Evolutionary conservation across 257 asterid species (phyloP).

Genomic region (Mitragyna speciosa): DNA sequence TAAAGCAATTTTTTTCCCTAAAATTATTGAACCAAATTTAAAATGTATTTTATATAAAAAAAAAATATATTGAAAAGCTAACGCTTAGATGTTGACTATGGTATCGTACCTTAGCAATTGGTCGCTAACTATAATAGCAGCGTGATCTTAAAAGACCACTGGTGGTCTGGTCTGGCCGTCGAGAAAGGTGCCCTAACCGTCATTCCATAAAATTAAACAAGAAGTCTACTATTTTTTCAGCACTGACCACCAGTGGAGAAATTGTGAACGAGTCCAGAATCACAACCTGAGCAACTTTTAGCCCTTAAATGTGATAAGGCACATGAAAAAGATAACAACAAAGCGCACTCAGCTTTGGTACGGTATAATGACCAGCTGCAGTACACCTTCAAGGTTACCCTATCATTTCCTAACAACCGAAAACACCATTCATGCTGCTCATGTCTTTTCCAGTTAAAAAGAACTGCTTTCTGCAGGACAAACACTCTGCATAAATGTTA

Average conservation of each 20-base stretch:
- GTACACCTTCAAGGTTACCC: neutral
- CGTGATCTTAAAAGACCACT: no score
- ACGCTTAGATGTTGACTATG: no score
- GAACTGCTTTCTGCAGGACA: neutral
- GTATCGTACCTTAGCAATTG: no score
- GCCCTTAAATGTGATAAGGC: neutral
- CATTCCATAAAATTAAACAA: neutral
- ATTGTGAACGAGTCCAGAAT: neutral
- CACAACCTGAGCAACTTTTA: neutral
- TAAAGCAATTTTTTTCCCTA: no score
- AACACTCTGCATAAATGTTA: neutral
- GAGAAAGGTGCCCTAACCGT: neutral
- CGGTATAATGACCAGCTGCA: neutral
- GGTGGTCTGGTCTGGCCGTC: neutral
- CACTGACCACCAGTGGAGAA: neutral
- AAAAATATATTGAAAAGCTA: no score
- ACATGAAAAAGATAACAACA: neutral
- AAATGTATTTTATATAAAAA: no score
- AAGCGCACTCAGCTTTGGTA: neutral
- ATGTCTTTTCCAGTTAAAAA: neutral
- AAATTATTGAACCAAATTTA: no score
- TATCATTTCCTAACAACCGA: no score
- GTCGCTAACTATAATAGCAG: no score
- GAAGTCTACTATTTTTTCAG: neutral
- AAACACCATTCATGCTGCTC: neutral